Percentiles rank a stretch among this genome's conserved stretches.
phyloP scores from a whole-genome alignment of 768 basidiomycete genomes.

The Mycena chlorophos region DNA sequence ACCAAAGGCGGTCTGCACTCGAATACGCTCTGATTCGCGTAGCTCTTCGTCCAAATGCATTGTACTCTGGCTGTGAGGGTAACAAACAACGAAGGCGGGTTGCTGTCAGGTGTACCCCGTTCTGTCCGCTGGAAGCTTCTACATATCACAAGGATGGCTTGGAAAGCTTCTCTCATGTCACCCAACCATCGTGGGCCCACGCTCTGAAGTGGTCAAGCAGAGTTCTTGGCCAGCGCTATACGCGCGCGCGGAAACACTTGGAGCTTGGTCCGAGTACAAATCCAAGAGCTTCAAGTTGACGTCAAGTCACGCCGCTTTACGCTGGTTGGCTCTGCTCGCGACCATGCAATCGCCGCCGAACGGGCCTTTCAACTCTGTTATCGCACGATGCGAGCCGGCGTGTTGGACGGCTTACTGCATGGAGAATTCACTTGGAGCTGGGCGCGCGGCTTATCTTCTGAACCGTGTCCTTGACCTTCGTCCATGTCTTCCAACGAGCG shows the following conservation, averaged over 20 bases:
- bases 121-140: no score
- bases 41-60: conserved; percentile 62
- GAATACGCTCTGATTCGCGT: conserved; percentile 40
- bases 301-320: no score
- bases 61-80: conserved; percentile 18
- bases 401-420: neutral
- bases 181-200: neutral
- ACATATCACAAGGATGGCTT: neutral
- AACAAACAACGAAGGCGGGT: neutral
- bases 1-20: conserved; percentile 57
- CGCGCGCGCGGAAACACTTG: no score
- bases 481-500: neutral
- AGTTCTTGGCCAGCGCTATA: no score
- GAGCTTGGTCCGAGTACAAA: no score
- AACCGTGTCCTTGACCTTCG: no score
- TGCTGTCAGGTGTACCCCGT: no score
- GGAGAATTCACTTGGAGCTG: neutral
- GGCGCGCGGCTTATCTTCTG: neutral
- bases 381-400: neutral
- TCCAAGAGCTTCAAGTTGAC: no score
- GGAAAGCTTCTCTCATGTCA: neutral
- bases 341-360: no score
- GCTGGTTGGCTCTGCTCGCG: no score
- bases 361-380: no score
- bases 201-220: neutral